Base-by-base conservation (phyloP, 495 filamentous ascomycete genomes). In the Talaromyces trachyspermus region DNA sequence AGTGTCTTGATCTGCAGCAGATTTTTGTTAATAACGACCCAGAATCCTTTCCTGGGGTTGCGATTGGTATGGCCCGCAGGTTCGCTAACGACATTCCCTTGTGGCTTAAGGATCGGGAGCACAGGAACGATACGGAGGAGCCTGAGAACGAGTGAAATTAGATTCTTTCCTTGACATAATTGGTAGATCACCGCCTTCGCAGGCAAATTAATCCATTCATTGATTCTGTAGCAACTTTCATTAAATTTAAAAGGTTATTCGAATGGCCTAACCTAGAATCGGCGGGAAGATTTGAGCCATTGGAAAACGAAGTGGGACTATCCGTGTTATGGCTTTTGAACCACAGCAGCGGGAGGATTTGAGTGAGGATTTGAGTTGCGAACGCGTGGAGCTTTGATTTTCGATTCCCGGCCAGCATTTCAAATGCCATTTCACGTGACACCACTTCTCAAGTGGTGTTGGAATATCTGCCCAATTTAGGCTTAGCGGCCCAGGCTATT, bases 11-110 rank as follows among this genome's bases (percentile, higher is more conserved):
- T 44, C 57, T 62, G 24, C 47, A 27, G 15, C 52, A 57, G 50
- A 58, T 65, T 14, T 14, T 56, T 27, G 12, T 55, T 30, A 56
- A 62, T 46, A 50, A 55, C 29, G 49, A 65, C 39, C 49, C 51
- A 1, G 46, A 29, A 29, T 65, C 60, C 38, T 62, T 65, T 12
- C 46, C 59, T 2, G 56, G 57, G 20, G 52, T 62, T 24, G 39
- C 40, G 41, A 41, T 54, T 30, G 59, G 57, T 40, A 54, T 54
- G 35, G 59, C 59, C 10, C 55, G 57, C 5, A 32, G 48, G 19
- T 45, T 50, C 23, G 48, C 37, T 45, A 38, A 36, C 24, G 40
- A 50, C 2, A 26, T 50, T 12, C 30, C 30, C 2, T 10, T 24
- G n/a, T 50, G 48, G 48, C 38, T 49, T 43, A 8, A 49, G 29